Base-by-base conservation (phyloP, 257 asterid species). In the Buddleja alternifolia region DNA sequence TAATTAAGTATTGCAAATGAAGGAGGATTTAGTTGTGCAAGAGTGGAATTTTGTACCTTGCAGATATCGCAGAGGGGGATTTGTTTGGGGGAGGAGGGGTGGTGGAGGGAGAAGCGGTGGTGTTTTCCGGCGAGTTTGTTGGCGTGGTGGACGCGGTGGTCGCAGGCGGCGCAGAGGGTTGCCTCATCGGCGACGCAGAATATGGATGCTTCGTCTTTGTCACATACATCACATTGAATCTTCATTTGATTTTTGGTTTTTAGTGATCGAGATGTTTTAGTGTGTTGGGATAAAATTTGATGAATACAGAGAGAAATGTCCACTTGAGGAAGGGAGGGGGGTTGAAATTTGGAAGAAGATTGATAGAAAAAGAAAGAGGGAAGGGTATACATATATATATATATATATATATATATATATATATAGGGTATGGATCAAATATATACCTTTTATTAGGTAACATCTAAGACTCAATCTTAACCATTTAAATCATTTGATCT, bases 131-230 rank as follows among this genome's bases (percentile, higher is more conserved):
- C 97, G 46, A 93, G 96, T 68, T 88, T 93, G 76, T 93, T 90
- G 65, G 97, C 99, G 71, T 88, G 92, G 89, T 93, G 99, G 80
- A 93, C 96, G 34, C 89, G 86, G 85, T 83, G 90, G 90, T 93
- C 97, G 74, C 99, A 93, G 73, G 91, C 75, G 72, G 82, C 55
- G 86, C 99, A 93, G 25, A 93, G 86, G 58, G 93, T 80, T 56
- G 99, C 97, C 63, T 93, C 97, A 71, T 93, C 99, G 53, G 99
- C 96, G 19, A 66, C 68, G 75, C 99, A 93, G 78, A 75, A 88
- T 0, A 85, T 75, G 0, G 86, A 61, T 7, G 96, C 96, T 73
- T 82, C 93, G 4, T 78, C 88, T 56, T 84, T 84, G 40, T 76
- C 84, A 60, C 99, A 93, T 0, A 90, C 97, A 61, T 90, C 99